A percentile compares a stretch with the other conserved stretches of the same genome.
Conservation (phyloP, 805 yeast species). For the Saccharomyces jurei region DNA sequence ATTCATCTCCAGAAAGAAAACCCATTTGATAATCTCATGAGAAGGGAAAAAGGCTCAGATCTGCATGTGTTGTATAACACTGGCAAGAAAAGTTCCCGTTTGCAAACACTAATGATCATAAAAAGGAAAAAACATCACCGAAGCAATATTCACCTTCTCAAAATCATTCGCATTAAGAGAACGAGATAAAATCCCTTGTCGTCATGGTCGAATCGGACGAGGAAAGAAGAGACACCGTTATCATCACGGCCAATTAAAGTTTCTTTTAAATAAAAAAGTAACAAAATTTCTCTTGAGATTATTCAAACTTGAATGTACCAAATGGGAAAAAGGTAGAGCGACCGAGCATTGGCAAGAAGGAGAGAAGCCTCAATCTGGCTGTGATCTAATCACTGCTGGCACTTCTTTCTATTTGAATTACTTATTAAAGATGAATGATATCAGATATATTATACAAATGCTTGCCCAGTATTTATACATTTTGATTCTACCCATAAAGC, state of each 20-base stretch:
- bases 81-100: conserved; percentile 75
- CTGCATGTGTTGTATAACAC: conserved; percentile 38
- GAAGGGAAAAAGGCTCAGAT: conserved; percentile 26
- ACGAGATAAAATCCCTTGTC: conserved; percentile 55
- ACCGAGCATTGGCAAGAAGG: neutral
- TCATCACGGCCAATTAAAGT: conserved; percentile 34
- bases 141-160: neutral
- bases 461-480: neutral
- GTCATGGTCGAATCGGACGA: conserved; percentile 91
- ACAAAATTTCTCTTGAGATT: conserved; percentile 11
- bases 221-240: conserved; percentile 74
- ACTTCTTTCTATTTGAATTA: neutral
- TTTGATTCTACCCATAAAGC: neutral
- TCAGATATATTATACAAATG: neutral
- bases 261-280: neutral
- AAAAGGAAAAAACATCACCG: neutral
- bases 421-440: no score
- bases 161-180: conserved; percentile 22
- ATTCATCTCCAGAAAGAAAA: neutral
- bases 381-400: neutral
- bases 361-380: neutral
- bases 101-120: neutral
- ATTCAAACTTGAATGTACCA: conserved; percentile 11
- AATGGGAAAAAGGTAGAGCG: neutral
- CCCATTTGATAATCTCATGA: neutral